Evolutionary conservation across 176 grass and related monocot species (phyloP), one percentile per base, ranked within the genome.

Genomic region (Oryza brachyantha): DNA sequence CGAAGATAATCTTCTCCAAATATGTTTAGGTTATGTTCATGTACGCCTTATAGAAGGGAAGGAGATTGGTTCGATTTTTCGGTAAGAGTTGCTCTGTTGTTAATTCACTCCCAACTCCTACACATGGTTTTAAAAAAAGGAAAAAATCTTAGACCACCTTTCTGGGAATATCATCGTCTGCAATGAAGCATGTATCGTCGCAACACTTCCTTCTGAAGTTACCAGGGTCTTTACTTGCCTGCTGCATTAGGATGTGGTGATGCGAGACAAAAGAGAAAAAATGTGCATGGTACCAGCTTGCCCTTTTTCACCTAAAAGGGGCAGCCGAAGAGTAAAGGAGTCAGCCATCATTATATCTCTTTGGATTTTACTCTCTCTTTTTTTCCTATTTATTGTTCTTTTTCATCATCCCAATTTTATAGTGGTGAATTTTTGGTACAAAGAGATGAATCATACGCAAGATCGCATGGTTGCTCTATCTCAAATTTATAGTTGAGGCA

Each of bases 351-450:
- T 54, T 43, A 66, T 22, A 65, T 81, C 50, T 38, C 76, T 65
- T 84, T 46, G 41, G 2, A 75, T 76, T 70, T 84, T 64, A 24
- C 0, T 36, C 42, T 72, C 32, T 71, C 14, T 25, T 28, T 29
- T 63, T 71, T 74, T 60, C 61, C 69, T 80, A 64, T 71, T 88
- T 70, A 76, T 76, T 80, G 71, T 84, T 72, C 55, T 11, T 66
- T 76, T 66, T 71, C 64, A 69, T 74, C 39, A 38, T 80, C 54
- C 52, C 58, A 48, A 64, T 83, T 70, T 16, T 63, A 74, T 45
- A 64, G 36, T 86, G 66, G 73, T 31, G 41, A 79, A 79, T 76
- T 86, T 86, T 86, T 80, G 57, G 45, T 79, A 83, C 64, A 90
- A 90, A 58, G 55, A 75, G 84, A 80, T 83, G 70, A 83, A 86